phyloP scores from a whole-genome alignment of 805 yeast genomes.

The Pichia thaimueangensis region DNA sequence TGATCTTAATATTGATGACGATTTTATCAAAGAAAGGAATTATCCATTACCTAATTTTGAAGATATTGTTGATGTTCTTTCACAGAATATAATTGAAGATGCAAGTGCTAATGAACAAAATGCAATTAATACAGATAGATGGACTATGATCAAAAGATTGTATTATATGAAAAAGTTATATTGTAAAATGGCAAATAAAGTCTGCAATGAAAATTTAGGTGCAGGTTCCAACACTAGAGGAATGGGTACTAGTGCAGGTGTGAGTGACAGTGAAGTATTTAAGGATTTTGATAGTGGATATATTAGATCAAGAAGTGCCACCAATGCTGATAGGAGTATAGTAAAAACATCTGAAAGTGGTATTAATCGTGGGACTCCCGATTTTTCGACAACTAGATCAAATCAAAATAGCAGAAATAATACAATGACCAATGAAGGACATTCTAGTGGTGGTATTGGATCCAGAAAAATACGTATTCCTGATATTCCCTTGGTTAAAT shows the following conservation, averaged over 20 bases:
- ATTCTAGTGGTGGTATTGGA: conserved; percentile 31
- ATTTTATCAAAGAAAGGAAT: conserved; percentile 30
- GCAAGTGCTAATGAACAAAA: conserved; percentile 18
- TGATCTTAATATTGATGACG: conserved; percentile 28
- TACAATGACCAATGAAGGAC: conserved; percentile 12
- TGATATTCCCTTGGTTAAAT: conserved; percentile 27
- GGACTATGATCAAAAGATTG: conserved; percentile 65
- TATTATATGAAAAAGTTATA: conserved; percentile 65
- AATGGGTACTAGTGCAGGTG: neutral
- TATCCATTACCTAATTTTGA: conserved; percentile 43
- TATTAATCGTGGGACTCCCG: neutral
- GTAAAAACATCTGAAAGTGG: neutral
- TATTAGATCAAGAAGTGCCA: neutral
- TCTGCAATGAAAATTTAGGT: conserved; percentile 1
- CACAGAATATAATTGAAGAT: conserved; percentile 32
- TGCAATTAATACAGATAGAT: conserved; percentile 47
- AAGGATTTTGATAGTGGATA: neutral
- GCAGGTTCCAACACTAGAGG: neutral
- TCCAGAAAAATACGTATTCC: conserved; percentile 10
- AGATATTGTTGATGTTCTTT: conserved; percentile 51
- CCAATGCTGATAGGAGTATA: neutral
- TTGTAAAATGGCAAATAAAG: conserved; percentile 31
- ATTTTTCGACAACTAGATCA: neutral
- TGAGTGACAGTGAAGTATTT: neutral
- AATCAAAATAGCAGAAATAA: neutral